Evolutionary conservation across 352 stramenopile genomes (phyloP), one percentile per base, ranked within the genome.

Genomic region (Detonula confervacea): DNA sequence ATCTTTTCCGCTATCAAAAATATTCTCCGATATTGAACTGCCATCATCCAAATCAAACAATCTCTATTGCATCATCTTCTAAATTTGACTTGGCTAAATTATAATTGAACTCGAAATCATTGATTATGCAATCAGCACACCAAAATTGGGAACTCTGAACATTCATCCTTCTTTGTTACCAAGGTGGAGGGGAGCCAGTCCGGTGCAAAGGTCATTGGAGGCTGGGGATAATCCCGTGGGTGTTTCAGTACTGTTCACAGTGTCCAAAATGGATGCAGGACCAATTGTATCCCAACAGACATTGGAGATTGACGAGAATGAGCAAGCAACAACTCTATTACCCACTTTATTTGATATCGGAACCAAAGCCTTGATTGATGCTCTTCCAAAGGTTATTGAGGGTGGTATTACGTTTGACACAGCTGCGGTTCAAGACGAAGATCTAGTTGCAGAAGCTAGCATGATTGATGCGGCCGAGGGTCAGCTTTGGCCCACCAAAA

Each of bases 131-230:
- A 44, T 12, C 6, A 44, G 35, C 24, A 29, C 92, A 6, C 91
- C 93, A 46, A 83, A 76, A 16, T 87, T 88, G 63, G 93, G 92
- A 18, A 97, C 92, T 2, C 80, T 96, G 33, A 97, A 97, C 68
- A 94, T 96, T 39, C 92, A 97, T 87, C 92, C 93, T n/a, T 93
- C 79, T 73, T 84, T 97, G 33, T 78, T 97, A 20, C 94, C 94
- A 9, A 72, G 84, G 47, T 97, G 92, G 82, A 84, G 94, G 46
- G 94, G 94, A 35, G 90, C 94, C 16, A 93, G 87, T 82, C 94
- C 94, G 5, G 91, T 97, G 3, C 93, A 97, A 70, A 79, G 93
- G 74, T 95, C 90, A 24, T 77, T 97, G 22, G 87, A 96, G 73
- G 83, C 87, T 6, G 92, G 92, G 30, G 94, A 97, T 52, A 83